Percentiles rank a stretch among this genome's conserved stretches.
phyloP scores from a whole-genome alignment of 129 eudicot genomes.

The Pseudognaphalium luteoalbum region DNA sequence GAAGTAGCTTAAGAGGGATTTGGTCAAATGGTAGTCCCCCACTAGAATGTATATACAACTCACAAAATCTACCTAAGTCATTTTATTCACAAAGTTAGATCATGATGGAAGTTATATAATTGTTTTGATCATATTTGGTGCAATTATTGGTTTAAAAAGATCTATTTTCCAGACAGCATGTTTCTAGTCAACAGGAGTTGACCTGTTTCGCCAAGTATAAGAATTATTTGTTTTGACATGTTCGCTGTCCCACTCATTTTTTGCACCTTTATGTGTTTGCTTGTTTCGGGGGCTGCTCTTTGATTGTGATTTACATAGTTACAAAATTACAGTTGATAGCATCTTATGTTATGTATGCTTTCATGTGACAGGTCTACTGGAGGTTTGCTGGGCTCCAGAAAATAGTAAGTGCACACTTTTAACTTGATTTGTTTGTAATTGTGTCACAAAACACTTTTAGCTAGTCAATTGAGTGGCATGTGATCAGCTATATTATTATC shows the following conservation, averaged over 20 bases:
- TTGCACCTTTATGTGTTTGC: neutral
- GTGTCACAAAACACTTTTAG: neutral
- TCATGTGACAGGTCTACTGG: constrained; percentile 54
- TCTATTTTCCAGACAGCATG: neutral
- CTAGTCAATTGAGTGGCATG: neutral
- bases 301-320: neutral
- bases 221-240: neutral
- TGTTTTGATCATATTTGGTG: neutral
- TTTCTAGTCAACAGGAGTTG: neutral
- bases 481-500: neutral
- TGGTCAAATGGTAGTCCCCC: neutral
- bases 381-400: constrained; percentile 53
- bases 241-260: neutral
- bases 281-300: constrained; percentile 8
- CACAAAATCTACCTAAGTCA: neutral
- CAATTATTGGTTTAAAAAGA: neutral
- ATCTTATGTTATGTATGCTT: neutral
- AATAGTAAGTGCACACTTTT: constrained; percentile 63
- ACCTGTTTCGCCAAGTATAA: neutral
- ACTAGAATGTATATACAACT: neutral
- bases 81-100: neutral
- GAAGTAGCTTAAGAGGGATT: too few relatives aligned
- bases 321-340: neutral
- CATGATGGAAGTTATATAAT: neutral
- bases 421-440: neutral